Percentiles rank a stretch among this genome's conserved stretches.
Evolutionary conservation across 2,329 filamentous ascomycete genomes (phyloP).

Genomic region (Fusarium chlamydosporum): DNA sequence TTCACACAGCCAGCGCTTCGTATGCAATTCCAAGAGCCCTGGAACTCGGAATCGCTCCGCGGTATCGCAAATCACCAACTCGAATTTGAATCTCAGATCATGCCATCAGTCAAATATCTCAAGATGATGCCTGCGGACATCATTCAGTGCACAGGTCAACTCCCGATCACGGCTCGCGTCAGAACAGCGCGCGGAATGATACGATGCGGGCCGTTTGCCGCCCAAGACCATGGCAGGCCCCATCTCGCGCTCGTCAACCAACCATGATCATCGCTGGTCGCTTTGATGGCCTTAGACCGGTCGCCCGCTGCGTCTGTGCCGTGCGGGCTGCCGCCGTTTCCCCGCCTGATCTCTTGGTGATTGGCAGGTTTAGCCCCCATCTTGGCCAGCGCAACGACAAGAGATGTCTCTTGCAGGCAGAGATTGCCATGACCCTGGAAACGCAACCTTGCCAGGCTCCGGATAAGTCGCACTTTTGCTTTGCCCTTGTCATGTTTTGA

Average conservation of each 20-base stretch:
- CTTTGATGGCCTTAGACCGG: conserved; percentile 35
- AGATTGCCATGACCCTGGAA: conserved; percentile 37
- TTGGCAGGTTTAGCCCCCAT: conserved; percentile 47
- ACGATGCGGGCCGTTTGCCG: conserved; percentile 44
- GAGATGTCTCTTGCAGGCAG: conserved; percentile 42
- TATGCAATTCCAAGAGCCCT: conserved; percentile 22
- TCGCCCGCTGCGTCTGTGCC: conserved; percentile 39
- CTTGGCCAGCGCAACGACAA: conserved; percentile 35
- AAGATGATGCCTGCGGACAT: conserved; percentile 15
- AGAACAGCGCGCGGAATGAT: conserved; percentile 36
- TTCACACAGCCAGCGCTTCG: conserved; percentile 32
- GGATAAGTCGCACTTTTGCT: conserved; percentile 22
- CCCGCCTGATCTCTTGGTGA: conserved; percentile 38
- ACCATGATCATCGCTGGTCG: conserved; percentile 32
- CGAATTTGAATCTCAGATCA: conserved; percentile 41
- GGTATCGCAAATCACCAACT: conserved; percentile 24
- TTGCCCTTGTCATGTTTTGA: conserved; percentile 23
- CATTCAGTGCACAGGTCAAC: conserved; percentile 15
- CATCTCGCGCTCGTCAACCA: conserved; percentile 44
- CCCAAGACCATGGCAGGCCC: conserved; percentile 33
- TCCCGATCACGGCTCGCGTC: conserved; percentile 22
- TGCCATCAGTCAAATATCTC: conserved; percentile 31
- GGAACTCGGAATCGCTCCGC: conserved; percentile 30
- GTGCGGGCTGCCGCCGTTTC: conserved; percentile 43
- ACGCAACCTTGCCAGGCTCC: conserved; percentile 32